Base-by-base conservation (phyloP, 2,329 filamentous ascomycete species). In the Colletotrichum navitas region DNA sequence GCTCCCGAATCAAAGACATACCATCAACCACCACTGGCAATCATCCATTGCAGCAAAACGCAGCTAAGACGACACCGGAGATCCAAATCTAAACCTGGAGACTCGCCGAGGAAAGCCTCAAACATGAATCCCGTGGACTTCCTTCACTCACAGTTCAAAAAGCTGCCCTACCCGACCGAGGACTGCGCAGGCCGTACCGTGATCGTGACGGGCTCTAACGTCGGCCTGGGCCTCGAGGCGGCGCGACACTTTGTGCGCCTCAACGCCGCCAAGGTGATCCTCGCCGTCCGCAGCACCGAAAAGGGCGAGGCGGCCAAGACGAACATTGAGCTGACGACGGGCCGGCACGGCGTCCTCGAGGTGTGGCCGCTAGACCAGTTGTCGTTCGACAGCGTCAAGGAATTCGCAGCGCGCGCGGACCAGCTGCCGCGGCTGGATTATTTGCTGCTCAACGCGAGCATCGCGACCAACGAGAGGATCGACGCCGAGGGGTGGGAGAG, bases 331-430 rank as follows among this genome's bases (percentile, higher is more conserved):
- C 55, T 71, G 0, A 65, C 70, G 56, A 69, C 65, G 45, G 68
- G 69, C 11, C 21, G 51, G 26, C 41, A 43, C 3, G 73, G 72
- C 6, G 73, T 78, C 1, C 76, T 85, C 24, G 80, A 85, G 34
- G 82, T 86, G 18, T 87, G 84, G 84, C 56, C 79, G 5, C 74
- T 87, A 10, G 83, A 87, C 69, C 81, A 87, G 34, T 47, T 51
- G 45, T 71, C 64, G 6, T 68, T 74, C 78, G 79, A 73, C 34
- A 74, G 69, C 63, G 73, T 74, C 34, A 70, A 73, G 55, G 69
- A 26, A 76, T 87, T 88, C 71, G 81, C 78, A 12, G 72, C 73
- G 5, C 71, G 77, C 18, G 71, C 75, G 1, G 73, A 75, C 26
- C 64, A 54, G 24, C 78, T 84, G 43, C 76, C 78, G 14, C 75